Percentiles rank a stretch among this genome's conserved stretches.
phyloP scores from a whole-genome alignment of 108 stramenopile species.

The Schizochytrium sp. region DNA sequence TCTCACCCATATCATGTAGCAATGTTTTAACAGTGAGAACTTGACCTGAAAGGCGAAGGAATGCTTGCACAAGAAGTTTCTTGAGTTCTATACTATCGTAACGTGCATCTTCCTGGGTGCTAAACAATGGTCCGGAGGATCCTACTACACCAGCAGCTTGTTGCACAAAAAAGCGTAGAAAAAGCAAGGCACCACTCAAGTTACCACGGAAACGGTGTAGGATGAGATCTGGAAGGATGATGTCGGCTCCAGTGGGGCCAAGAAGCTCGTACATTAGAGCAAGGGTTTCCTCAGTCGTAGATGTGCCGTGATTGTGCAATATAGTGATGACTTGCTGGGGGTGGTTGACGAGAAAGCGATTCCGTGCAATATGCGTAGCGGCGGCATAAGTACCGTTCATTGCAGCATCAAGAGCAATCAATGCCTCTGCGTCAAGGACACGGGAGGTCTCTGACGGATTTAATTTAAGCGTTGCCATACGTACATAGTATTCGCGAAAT shows the following conservation, averaged over 20 bases:
- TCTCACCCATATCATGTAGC: background rate
- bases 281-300: background rate
- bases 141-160: background rate
- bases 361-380: background rate
- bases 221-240: slow-evolving; percentile 7
- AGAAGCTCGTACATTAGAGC: slow-evolving; percentile 38
- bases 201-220: slow-evolving; percentile 29
- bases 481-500: slow-evolving; percentile 39
- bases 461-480: background rate
- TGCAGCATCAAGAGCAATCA: background rate
- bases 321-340: slow-evolving; percentile 19
- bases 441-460: background rate
- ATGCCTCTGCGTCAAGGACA: background rate
- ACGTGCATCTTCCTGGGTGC: background rate
- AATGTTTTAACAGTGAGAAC: slow-evolving; percentile 23
- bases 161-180: slow-evolving; percentile 33
- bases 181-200: background rate
- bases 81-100: background rate
- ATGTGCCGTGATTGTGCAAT: slow-evolving; percentile 34
- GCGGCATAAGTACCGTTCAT: slow-evolving; percentile 33
- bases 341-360: slow-evolving; percentile 20
- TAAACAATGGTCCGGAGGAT: background rate
- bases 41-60: slow-evolving; percentile 23
- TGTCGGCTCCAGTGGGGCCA: background rate
- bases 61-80: background rate